Evolutionary conservation across 2,329 filamentous ascomycete genomes (phyloP).

Genomic region (Trichoderma koningii): DNA sequence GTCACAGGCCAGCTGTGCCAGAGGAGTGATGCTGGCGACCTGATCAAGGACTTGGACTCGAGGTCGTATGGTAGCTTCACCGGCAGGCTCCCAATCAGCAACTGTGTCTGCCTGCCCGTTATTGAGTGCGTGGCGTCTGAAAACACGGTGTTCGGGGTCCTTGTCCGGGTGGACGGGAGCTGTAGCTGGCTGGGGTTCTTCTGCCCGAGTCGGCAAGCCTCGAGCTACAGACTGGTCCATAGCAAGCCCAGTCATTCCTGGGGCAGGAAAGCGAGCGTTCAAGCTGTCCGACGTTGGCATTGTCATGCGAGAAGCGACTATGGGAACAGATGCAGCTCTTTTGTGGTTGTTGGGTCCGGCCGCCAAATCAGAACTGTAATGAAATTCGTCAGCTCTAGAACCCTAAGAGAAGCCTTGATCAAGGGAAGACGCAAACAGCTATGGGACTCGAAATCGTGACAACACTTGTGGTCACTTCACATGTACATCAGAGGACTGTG

Average conservation of each 20-base stretch:
- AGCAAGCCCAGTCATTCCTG: slow-evolving; percentile 28
- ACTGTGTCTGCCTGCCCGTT: background rate
- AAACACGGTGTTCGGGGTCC: background rate
- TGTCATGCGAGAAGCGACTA: slow-evolving; percentile 40
- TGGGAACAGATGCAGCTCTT: slow-evolving; percentile 53
- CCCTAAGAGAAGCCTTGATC: background rate
- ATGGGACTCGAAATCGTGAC: too few species aligned
- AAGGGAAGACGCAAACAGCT: background rate
- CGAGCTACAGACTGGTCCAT: slow-evolving; percentile 25
- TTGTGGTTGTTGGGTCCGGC: slow-evolving; percentile 42
- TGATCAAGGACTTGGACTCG: background rate
- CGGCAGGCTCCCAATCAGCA: background rate
- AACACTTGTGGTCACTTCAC: background rate
- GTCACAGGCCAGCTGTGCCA: background rate
- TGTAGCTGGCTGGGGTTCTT: background rate
- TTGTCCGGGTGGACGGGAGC: background rate
- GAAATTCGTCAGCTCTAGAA: background rate
- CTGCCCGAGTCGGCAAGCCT: background rate
- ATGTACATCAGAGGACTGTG: background rate
- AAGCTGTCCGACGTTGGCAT: slow-evolving; percentile 5
- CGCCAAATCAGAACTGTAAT: background rate
- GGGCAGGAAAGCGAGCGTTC: slow-evolving; percentile 28
- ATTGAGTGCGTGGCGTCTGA: background rate
- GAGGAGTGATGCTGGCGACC: background rate
- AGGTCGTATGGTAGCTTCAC: background rate